Percentiles rank a stretch among this genome's conserved stretches.
Evolutionary conservation across 1,139 yeast genomes (phyloP).

Genomic region (Blastobotrys buckinghamii): DNA sequence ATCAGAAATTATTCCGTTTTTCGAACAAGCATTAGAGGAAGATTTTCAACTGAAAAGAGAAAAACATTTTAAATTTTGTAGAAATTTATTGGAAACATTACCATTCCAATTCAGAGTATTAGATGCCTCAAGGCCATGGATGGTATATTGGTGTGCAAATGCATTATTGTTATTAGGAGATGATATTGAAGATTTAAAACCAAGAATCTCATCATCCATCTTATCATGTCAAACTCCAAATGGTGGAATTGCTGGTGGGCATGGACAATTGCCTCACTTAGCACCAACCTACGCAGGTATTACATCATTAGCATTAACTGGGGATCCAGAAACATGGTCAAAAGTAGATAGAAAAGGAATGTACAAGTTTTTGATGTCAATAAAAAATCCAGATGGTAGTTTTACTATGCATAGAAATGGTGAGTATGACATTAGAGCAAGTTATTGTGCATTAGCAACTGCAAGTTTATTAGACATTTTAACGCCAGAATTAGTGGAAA

Average conservation of each 20-base stretch:
- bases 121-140: constrained; percentile 92
- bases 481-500: constrained; percentile 54
- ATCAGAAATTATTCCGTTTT: not conserved
- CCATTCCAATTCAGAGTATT: constrained; percentile 46
- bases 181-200: constrained; percentile 20
- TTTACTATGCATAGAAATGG: constrained; percentile 72
- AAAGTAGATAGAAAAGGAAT: constrained; percentile 43
- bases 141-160: constrained; percentile 77
- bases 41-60: constrained; percentile 24
- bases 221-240: constrained; percentile 29
- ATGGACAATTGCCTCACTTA: constrained; percentile 71
- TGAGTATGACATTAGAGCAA: constrained; percentile 80
- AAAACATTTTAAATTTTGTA: constrained; percentile 39
- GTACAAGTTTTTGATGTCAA: constrained; percentile 56
- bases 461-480: constrained; percentile 61
- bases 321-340: constrained; percentile 42
- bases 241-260: constrained; percentile 86
- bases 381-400: constrained; percentile 69
- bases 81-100: constrained; percentile 41
- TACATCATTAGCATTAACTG: constrained; percentile 52
- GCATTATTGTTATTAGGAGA: constrained; percentile 41
- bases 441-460: constrained; percentile 77
- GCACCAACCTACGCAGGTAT: constrained; percentile 84
- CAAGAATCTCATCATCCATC: constrained; percentile 30
- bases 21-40: constrained; percentile 1